Evolutionary conservation across 768 basidiomycete genomes (phyloP).

Genomic region (Auricularia auricula-judae): DNA sequence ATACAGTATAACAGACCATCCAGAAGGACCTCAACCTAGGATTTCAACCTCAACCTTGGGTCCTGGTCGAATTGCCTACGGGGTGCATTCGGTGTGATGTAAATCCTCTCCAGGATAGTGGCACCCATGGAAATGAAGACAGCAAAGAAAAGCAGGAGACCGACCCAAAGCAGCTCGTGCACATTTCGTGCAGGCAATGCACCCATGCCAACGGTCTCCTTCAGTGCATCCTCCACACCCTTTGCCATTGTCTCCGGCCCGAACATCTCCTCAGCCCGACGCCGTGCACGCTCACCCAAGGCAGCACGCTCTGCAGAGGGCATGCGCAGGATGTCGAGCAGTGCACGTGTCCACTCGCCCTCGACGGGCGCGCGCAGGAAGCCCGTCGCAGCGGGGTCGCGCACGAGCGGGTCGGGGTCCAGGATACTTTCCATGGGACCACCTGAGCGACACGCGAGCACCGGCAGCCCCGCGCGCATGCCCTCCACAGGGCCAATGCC

Average conservation of each 20-base stretch:
- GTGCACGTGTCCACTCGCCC: slow-evolving; percentile 57
- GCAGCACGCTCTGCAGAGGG: slow-evolving; percentile 28
- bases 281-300: slow-evolving; percentile 44
- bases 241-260: slow-evolving; percentile 66
- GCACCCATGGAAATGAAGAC: not conserved
- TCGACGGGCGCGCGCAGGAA: slow-evolving; percentile 59
- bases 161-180: not conserved
- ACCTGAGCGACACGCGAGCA: slow-evolving; percentile 76
- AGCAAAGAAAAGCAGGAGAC: not conserved
- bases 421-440: slow-evolving; percentile 86
- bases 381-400: slow-evolving; percentile 48
- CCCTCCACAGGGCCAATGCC: slow-evolving; percentile 94
- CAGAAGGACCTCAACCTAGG: too few relatives aligned
- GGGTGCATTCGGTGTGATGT: not conserved
- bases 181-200: slow-evolving; percentile 12
- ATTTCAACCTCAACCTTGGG: too few relatives aligned
- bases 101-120: not conserved
- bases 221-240: slow-evolving; percentile 43
- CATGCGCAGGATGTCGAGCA: slow-evolving; percentile 47
- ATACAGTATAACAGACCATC: too few relatives aligned
- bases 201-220: slow-evolving; percentile 48
- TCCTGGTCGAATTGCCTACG: too few relatives aligned
- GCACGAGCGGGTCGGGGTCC: slow-evolving; percentile 22
- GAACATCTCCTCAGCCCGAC: slow-evolving; percentile 55
- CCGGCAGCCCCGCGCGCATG: slow-evolving; percentile 85